These are phyloP conservation scores for Cystobasidium tubakii DNA, from an alignment of 768 basidiomycete species.

Conservation along the genomic window DNA sequence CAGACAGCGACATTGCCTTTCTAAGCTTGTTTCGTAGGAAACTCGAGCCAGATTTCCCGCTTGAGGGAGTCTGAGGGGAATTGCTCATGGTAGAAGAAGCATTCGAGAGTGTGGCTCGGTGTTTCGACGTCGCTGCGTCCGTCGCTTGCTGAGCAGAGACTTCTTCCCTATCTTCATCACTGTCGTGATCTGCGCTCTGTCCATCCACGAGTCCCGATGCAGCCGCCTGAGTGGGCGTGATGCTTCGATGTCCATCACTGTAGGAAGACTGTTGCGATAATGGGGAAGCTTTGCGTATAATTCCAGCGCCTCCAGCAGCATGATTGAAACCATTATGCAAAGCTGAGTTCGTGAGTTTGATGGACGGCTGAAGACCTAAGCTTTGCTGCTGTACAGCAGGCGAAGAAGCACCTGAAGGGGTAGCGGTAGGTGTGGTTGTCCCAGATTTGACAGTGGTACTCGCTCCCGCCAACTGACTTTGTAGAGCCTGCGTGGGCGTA, in stretches of 20 bases:
- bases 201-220: neutral
- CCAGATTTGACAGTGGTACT: neutral
- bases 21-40: conserved; percentile 23
- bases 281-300: conserved; percentile 26
- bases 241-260: conserved; percentile 7
- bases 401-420: neutral
- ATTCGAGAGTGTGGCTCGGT: conserved; percentile 7
- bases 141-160: neutral
- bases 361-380: conserved; percentile 12
- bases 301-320: neutral
- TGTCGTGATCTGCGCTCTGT: neutral
- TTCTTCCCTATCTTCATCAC: conserved; percentile 23
- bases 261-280: conserved; percentile 3
- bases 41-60: conserved; percentile 25
- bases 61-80: conserved; percentile 2
- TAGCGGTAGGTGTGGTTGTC: neutral
- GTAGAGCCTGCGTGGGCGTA: conserved; percentile 19
- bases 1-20: conserved; percentile 20
- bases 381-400: neutral
- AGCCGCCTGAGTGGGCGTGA: conserved; percentile 22
- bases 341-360: neutral
- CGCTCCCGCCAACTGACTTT: neutral
- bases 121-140: neutral
- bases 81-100: conserved; percentile 30
- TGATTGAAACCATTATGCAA: neutral